Base-by-base conservation (phyloP, 768 basidiomycete species). In the Termitomyces sp. region DNA sequence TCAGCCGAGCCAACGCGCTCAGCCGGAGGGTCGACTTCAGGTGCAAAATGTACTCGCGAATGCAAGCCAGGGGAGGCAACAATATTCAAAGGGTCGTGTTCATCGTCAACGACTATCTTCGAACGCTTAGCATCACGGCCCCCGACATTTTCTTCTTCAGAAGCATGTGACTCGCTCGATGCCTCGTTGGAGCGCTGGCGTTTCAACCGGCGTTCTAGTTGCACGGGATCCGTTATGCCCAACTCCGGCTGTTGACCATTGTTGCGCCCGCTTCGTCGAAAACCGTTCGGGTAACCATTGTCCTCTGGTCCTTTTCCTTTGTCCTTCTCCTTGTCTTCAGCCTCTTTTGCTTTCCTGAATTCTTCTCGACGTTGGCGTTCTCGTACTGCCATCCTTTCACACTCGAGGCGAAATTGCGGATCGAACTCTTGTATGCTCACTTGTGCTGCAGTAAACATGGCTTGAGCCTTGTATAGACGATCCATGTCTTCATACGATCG, bases 401-500 rank as follows among this genome's bases (percentile, higher is more conserved):
- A 98, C 67, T 98, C 96, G 28, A 84, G 55, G 49, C 76, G 74
- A 67, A 97, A 88, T 51, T 81, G 77, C 0, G 80, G 77, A 64
- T 96, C 94, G 62, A 94, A 92, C 64, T 90, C 89, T 62, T 89
- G 83, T 53, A 93, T 82, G 73, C 90, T 87, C 60, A 95, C 87
- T 65, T 97, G 78, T 1, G 90, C 78, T 17, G 90, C 88, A 22
- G 84, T 92, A 58, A 85, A 82, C 92, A 99, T 92, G 38, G 91
- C 87, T 58, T 92, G 88, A 0, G 96, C 91, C 58, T 87, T 88
- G 64, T 82, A 80, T 42, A 91, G 68, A 41, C 90, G 77, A 7
- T 98, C 96, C 15, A 71, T 66, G 66, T 98, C 93, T 62, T 85
- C 77, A 48, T 76, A 52, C 22, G 75, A 65, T 21, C 82, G 77